Evolutionary conservation across 768 basidiomycete genomes (phyloP), one percentile per base, ranked within the genome.

Genomic region (Leucocoprinus birnbaumii): DNA sequence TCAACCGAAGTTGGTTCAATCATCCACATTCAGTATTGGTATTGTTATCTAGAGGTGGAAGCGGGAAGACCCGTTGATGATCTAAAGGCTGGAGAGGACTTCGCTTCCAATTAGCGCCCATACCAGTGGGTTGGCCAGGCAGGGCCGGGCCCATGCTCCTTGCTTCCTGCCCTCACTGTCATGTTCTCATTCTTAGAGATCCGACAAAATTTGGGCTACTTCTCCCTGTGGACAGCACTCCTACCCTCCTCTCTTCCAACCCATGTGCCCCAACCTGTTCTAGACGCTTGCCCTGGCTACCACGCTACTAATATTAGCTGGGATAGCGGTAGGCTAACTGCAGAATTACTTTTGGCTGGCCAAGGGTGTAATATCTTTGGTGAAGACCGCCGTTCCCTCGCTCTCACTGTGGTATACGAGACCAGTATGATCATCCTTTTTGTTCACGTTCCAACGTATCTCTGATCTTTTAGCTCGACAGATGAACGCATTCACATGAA

Each of bases 271-370:
- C 71, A 74, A 5, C 58, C 61, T 11, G 62, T 71, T 5, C 73
- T 85, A 37, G 83, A 85, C 60, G 75, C 78, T 0, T 87, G 85
- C 63, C 76, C 84, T 1, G 85, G 86, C 14, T 86, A 87, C 65
- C 73, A 70, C 8, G 79, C 78, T 10, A 68, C 65, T 2, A 77
- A 81, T 53, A 73, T 85, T n/a, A 67, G 69, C 24, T 64, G 65
- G 2, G 44, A 57, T 3, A 73, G 75, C 0, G 63, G 72, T 2
- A 73, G 61, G 10, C 63, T 86, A 45, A 79, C 75, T 3, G 83
- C 82, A 25, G 73, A 79, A 59, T 73, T 86, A 14, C 62, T 72
- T n/a, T 71, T 85, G 25, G 76, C 72, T 16, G 80, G 77, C 3
- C 61, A 65, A 53, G 71, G 77, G 3, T 86, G 85, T 68, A 78